Conservation (phyloP, 2,329 filamentous ascomycete genomes). For the Talaromyces sp. region DNA sequence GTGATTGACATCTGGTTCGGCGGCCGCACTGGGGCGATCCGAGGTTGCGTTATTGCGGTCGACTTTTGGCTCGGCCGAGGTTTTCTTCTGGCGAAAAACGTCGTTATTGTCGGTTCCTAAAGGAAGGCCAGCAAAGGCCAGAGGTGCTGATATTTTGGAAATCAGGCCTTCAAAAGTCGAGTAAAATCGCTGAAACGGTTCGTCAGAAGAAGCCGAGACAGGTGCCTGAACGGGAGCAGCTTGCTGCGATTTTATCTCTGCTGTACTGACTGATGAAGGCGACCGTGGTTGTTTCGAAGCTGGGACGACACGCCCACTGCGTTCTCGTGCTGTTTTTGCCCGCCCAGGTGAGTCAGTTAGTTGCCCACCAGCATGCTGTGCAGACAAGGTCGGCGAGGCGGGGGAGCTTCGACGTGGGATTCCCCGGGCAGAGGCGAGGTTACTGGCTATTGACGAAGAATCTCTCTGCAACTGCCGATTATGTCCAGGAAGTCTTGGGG, state of each 20-base stretch:
- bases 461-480: constrained; percentile 56
- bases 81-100: constrained; percentile 22
- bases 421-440: constrained; percentile 77
- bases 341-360: constrained; percentile 52
- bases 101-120: constrained; percentile 49
- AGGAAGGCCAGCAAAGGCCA: constrained; percentile 89
- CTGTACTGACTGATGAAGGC: constrained; percentile 27
- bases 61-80: constrained; percentile 29
- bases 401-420: constrained; percentile 63
- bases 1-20: constrained; percentile 71
- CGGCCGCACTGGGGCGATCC: constrained; percentile 32
- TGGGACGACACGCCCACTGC: constrained; percentile 15
- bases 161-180: constrained; percentile 84
- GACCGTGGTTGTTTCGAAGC: constrained; percentile 28
- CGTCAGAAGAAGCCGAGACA: constrained; percentile 47
- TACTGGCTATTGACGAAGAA: constrained; percentile 79
- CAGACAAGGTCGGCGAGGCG: constrained; percentile 65
- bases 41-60: constrained; percentile 34
- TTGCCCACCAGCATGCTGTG: constrained; percentile 66
- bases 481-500: constrained; percentile 31
- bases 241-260: constrained; percentile 29
- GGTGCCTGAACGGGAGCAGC: constrained; percentile 20
- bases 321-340: constrained; percentile 23
- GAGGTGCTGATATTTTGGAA: constrained; percentile 78
- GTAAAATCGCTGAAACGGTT: constrained; percentile 87